A percentile compares a stretch with the other conserved stretches of the same genome.
These are phyloP conservation scores for Penicillium sp. DNA, from an alignment of 2,329 filamentous ascomycete species.

Conservation along the genomic window DNA sequence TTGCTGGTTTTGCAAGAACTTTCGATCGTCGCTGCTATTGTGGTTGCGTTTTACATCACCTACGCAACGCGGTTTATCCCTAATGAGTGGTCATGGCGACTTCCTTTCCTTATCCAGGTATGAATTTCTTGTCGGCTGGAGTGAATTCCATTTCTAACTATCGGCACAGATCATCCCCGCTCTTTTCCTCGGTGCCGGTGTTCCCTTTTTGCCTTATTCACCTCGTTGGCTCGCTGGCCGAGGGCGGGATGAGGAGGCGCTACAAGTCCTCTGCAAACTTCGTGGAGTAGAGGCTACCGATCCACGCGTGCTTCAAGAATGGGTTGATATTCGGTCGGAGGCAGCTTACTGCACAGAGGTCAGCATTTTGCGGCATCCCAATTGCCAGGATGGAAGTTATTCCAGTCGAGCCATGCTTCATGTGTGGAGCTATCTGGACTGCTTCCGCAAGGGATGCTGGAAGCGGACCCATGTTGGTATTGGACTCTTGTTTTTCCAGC, in stretches of 20 bases:
- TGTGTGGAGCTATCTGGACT: constrained; percentile 33
- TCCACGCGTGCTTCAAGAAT: constrained; percentile 49
- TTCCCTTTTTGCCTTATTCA: constrained; percentile 48
- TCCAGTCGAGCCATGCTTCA: constrained; percentile 8
- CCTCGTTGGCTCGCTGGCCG: constrained; percentile 49
- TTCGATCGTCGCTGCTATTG: constrained; percentile 49
- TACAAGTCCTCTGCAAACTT: constrained; percentile 41
- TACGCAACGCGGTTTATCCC: constrained; percentile 52
- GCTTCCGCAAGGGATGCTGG: constrained; percentile 48
- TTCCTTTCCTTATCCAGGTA: constrained; percentile 11
- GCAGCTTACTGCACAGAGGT: constrained; percentile 48
- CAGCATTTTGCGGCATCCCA: constrained; percentile 30
- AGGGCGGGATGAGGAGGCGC: constrained; percentile 42
- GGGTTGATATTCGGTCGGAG: constrained; percentile 53
- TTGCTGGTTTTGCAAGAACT: constrained; percentile 46
- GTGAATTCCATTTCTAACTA: constrained; percentile 36
- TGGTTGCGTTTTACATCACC: constrained; percentile 57
- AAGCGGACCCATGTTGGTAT: constrained; percentile 50
- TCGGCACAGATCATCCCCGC: constrained; percentile 49
- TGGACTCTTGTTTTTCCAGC: constrained; percentile 42
- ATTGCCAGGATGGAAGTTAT: constrained; percentile 2
- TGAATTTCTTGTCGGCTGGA: neutral
- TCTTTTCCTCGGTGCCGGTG: constrained; percentile 44
- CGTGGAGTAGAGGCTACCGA: constrained; percentile 47
- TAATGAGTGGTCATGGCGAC: constrained; percentile 37